Evolutionary conservation across 1,139 yeast species (phyloP).

Genomic region (Entelexis sorbosivorans): DNA sequence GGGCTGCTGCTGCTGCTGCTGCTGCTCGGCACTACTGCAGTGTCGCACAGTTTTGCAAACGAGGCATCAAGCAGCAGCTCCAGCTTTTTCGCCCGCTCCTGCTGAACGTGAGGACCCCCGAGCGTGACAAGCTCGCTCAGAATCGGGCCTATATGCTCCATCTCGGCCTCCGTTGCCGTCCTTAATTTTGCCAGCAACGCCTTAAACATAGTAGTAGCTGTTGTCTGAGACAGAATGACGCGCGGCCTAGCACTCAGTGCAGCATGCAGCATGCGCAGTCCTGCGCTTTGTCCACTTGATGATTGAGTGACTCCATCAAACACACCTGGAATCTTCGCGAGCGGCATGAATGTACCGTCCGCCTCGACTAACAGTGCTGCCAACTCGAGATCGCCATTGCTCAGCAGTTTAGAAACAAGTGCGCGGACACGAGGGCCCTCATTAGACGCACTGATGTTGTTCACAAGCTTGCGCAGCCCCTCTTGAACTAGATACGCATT

Average conservation of each 20-base stretch:
- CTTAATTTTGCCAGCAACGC: background rate
- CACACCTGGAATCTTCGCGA: conserved; percentile 1
- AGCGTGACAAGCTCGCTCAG: conserved; percentile 12
- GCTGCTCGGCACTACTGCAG: background rate
- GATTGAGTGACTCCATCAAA: background rate
- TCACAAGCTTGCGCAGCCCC: background rate
- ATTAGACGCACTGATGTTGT: background rate
- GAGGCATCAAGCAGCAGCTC: background rate
- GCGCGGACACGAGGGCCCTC: background rate
- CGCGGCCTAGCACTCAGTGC: conserved; percentile 18
- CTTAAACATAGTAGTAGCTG: conserved; percentile 8
- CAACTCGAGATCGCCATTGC: background rate
- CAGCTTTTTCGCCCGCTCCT: background rate
- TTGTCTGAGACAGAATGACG: conserved; percentile 10
- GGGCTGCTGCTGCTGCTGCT: background rate
- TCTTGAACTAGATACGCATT: conserved; percentile 1
- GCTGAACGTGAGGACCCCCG: conserved; percentile 5
- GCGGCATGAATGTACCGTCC: conserved; percentile 17
- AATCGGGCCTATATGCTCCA: conserved; percentile 7
- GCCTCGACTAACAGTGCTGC: conserved; percentile 3
- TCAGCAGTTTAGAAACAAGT: background rate
- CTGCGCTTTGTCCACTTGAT: background rate
- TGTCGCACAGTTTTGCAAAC: background rate
- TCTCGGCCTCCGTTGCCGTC: conserved; percentile 5
- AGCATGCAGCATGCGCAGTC: conserved; percentile 10